These are phyloP conservation scores for Kodamaea restingae DNA, from an alignment of 805 yeast species.

Conservation along the genomic window DNA sequence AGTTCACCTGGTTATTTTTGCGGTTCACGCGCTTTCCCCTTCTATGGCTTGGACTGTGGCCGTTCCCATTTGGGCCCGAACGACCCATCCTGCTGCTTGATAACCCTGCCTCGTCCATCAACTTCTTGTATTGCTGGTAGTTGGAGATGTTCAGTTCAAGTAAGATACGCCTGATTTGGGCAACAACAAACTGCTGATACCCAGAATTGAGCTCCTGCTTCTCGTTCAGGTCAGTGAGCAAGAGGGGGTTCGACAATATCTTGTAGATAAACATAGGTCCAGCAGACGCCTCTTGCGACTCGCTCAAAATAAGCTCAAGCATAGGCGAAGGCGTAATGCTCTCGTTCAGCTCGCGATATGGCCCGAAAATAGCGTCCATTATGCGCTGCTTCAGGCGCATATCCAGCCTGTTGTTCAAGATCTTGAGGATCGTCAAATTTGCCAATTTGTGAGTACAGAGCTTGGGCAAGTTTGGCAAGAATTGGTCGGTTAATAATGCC, in stretches of 20 bases:
- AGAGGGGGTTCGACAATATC: slow-evolving; percentile 66
- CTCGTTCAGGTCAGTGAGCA: slow-evolving; percentile 24
- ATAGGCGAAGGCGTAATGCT: slow-evolving; percentile 37
- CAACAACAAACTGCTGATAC: slow-evolving; percentile 52
- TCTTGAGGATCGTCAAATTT: slow-evolving; percentile 73
- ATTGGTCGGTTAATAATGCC: slow-evolving; percentile 55
- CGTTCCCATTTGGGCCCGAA: slow-evolving; percentile 14
- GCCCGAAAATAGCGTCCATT: slow-evolving; percentile 63
- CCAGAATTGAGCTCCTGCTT: slow-evolving; percentile 15
- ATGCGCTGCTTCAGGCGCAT: slow-evolving; percentile 56
- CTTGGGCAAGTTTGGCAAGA: slow-evolving; percentile 57
- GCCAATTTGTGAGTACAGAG: slow-evolving; percentile 82
- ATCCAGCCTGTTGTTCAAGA: slow-evolving; percentile 67
- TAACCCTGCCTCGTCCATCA: slow-evolving; percentile 90
- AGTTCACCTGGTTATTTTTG: slow-evolving; percentile 2
- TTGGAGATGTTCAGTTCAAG: slow-evolving; percentile 53
- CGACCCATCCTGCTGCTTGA: slow-evolving; percentile 32
- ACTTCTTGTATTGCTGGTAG: slow-evolving; percentile 72
- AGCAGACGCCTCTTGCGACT: slow-evolving; percentile 51
- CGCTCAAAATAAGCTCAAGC: slow-evolving; percentile 60
- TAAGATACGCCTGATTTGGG: slow-evolving; percentile 60
- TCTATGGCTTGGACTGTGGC: slow-evolving; percentile 15
- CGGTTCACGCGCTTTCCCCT: slow-evolving; percentile 18
- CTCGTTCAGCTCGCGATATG: slow-evolving; percentile 25
- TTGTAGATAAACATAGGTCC: slow-evolving; percentile 67